Evolutionary conservation across 345 rosid genomes (phyloP).

Genomic region (Adansonia digitata): DNA sequence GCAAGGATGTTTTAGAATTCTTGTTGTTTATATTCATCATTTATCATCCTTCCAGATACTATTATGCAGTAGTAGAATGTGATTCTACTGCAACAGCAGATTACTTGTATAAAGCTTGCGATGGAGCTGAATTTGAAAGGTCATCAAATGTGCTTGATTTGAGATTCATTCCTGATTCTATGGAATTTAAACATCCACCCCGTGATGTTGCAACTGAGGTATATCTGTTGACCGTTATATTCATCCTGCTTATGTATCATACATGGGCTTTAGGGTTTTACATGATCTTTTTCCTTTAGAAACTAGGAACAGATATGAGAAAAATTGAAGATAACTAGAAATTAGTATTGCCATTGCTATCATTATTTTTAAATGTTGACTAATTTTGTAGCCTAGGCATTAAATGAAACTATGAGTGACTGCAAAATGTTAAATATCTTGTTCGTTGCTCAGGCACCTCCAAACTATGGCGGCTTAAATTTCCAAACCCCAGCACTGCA

Average conservation of each 20-base stretch:
- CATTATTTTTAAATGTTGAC: not conserved
- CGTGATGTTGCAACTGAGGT: slow-evolving; percentile 89
- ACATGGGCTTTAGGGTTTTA: not conserved
- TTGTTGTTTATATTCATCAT: not conserved
- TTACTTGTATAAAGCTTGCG: slow-evolving; percentile 69
- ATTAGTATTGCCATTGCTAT: not conserved
- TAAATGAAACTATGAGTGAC: not conserved
- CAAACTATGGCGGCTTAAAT: slow-evolving; percentile 62
- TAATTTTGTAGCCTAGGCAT: not conserved
- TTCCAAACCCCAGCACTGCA: slow-evolving; percentile 83
- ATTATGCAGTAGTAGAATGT: slow-evolving; percentile 81
- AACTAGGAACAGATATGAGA: not conserved
- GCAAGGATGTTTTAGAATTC: too few species aligned
- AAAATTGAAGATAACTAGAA: not conserved
- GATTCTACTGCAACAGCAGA: slow-evolving; percentile 82
- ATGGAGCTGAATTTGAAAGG: slow-evolving; percentile 86
- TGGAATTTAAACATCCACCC: slow-evolving; percentile 86
- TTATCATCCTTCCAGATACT: slow-evolving; percentile 47
- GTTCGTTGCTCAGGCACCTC: slow-evolving; percentile 54
- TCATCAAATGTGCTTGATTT: slow-evolving; percentile 90
- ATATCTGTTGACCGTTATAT: slow-evolving; percentile 4
- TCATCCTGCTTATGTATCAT: not conserved
- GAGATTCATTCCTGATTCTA: slow-evolving; percentile 85
- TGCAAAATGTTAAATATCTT: not conserved
- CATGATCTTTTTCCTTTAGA: not conserved